A percentile compares a stretch with the other conserved stretches of the same genome.
These are phyloP conservation scores for Podaxis rugospora DNA, from an alignment of 768 basidiomycete genomes.

Conservation along the genomic window DNA sequence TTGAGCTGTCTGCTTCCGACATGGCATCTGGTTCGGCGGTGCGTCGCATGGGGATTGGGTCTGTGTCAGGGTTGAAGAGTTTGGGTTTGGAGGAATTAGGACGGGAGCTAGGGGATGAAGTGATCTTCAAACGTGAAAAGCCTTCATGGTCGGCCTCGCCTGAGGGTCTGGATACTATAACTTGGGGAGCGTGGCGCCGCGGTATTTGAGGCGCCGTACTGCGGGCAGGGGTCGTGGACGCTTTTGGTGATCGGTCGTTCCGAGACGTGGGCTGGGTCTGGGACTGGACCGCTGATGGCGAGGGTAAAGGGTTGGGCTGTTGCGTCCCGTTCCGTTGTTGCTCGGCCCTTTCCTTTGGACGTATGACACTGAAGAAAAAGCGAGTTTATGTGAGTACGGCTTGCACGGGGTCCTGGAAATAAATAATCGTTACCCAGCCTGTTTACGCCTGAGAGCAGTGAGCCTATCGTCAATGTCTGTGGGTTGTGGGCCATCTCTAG, in stretches of 20 bases:
- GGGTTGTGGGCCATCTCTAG: constrained; percentile 28
- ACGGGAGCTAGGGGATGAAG: constrained; percentile 39
- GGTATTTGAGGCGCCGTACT: constrained; percentile 21
- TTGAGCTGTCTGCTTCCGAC: constrained; percentile 56
- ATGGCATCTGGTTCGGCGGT: constrained; percentile 63
- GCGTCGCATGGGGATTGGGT: constrained; percentile 57
- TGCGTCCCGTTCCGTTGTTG: constrained; percentile 14
- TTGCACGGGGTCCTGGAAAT: neutral
- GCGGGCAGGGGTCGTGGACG: constrained; percentile 19
- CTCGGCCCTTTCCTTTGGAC: constrained; percentile 44
- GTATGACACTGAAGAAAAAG: constrained; percentile 32
- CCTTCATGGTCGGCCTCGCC: constrained; percentile 65
- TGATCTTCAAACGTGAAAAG: constrained; percentile 72
- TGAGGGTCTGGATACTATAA: constrained; percentile 29
- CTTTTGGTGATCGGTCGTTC: constrained; percentile 27
- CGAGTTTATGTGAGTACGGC: constrained; percentile 1
- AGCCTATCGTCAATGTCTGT: constrained; percentile 56
- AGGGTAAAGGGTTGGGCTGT: constrained; percentile 22
- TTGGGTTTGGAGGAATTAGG: constrained; percentile 36
- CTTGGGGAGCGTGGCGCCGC: constrained; percentile 34
- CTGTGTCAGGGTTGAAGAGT: constrained; percentile 71
- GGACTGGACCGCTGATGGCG: constrained; percentile 20
- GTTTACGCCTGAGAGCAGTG: constrained; percentile 61
- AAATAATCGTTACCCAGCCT: constrained; percentile 44
- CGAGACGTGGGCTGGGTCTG: constrained; percentile 16